Evolutionary conservation across 148 eudicot genomes (phyloP), one percentile per base, ranked within the genome.

Genomic region (Fagopyrum esculentum): DNA sequence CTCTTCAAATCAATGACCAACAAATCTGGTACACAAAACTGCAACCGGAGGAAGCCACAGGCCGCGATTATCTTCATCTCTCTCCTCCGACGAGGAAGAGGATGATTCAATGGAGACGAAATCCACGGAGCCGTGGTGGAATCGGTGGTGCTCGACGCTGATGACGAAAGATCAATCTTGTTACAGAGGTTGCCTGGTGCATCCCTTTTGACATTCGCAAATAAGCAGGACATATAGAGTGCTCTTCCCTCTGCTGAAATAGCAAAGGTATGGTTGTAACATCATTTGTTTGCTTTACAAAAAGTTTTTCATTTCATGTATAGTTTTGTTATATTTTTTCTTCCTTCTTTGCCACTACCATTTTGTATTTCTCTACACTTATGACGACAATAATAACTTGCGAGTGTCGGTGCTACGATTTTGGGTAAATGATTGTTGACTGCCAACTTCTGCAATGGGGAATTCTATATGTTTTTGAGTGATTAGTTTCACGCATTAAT

Each of bases 191-290:
- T 96, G 69, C 90, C 93, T 52, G 99, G 97, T 74, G 85, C 98
- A 70, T 92, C 99, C 3, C 83, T 92, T 79, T 82, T 96, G 78
- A 81, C 92, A 78, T 83, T 96, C 68, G 99, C 99, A 4, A 96
- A 96, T 83, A 96, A 96, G 80, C 98, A 92, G 88, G 99, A 96
- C 81, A 96, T 96, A 84, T 88, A 90, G 76, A 94, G 97, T 61
- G 90, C 99, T 71, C 90, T 96, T 69, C 85, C 91, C 16, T 97
- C 99, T 30, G 78, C 75, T 84, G 98, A 96, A 85, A 84, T 96
- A 49, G 85, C 87, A 72, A 89, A 95, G 85, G 99, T 92, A 81
- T 90, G 84, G 51, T 30, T 60, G 35, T 60, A 60, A 12, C 66
- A 60, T 60, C 69, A 63, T 63, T 63, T 11, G 6, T 63, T 63